These are phyloP conservation scores for Neurospora intermedia DNA, from an alignment of 495 filamentous ascomycete genomes.

Conservation along the genomic window DNA sequence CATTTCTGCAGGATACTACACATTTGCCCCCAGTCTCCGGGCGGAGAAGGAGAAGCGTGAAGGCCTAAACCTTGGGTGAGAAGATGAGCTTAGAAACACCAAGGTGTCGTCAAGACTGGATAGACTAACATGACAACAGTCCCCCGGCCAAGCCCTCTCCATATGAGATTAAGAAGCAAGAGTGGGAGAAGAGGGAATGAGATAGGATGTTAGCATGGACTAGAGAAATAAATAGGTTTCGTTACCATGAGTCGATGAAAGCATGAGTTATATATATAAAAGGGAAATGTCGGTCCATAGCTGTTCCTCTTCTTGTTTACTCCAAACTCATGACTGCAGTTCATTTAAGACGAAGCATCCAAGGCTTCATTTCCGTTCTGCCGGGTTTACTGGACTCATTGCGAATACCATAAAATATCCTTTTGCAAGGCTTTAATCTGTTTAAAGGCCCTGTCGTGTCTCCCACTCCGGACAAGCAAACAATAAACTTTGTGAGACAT, in stretches of 20 bases:
- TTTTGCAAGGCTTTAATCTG: neutral
- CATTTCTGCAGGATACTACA: constrained; percentile 28
- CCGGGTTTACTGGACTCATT: neutral
- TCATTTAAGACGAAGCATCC: neutral
- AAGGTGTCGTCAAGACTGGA: neutral
- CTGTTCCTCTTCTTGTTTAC: neutral
- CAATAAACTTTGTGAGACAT: neutral
- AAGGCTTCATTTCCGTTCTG: neutral
- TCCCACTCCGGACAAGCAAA: neutral
- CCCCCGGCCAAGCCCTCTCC: neutral
- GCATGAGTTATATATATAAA: neutral
- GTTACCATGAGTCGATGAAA: neutral
- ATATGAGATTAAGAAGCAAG: neutral
- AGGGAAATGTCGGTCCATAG: neutral
- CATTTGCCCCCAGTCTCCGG: constrained; percentile 30
- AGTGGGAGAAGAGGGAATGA: neutral
- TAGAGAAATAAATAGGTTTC: neutral
- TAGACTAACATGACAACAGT: neutral
- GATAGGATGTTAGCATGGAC: neutral
- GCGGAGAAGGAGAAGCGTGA: constrained; percentile 24
- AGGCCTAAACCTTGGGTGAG: constrained; percentile 7
- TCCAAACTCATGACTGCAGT: neutral
- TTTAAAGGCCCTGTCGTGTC: neutral
- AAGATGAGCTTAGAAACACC: neutral
- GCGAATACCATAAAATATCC: neutral